These are phyloP conservation scores for Euptelea pleiosperma DNA, from an alignment of 164 flowering plant genomes.

Conservation along the genomic window DNA sequence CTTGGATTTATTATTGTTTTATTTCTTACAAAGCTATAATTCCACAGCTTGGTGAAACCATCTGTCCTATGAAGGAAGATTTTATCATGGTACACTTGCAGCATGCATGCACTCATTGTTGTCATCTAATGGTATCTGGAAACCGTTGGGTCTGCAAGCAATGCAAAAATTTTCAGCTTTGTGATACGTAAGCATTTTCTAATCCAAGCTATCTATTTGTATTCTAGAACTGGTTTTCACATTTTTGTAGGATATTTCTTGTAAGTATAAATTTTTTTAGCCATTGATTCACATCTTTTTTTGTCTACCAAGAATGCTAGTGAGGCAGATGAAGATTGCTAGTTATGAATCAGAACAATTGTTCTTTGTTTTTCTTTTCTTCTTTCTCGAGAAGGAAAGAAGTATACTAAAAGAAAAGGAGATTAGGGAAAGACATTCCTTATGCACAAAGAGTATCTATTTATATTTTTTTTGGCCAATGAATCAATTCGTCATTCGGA, in stretches of 20 bases:
- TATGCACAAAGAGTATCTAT: too few species aligned
- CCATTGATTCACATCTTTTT: neutral
- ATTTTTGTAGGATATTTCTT: neutral
- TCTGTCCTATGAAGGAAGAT: constrained; percentile 95
- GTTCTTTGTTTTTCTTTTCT: neutral
- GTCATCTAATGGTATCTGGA: constrained; percentile 79
- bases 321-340: neutral
- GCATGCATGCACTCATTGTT: constrained; percentile 86
- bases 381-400: too few species aligned
- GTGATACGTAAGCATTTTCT: constrained; percentile 69
- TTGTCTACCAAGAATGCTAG: too few species aligned
- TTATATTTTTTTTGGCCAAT: too few species aligned
- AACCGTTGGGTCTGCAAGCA: constrained; percentile 84
- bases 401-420: too few species aligned
- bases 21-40: neutral
- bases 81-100: constrained; percentile 99
- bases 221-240: neutral
- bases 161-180: constrained; percentile 89
- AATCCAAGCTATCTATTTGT: neutral
- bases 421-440: too few species aligned
- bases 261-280: neutral
- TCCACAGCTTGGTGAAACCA: constrained; percentile 92
- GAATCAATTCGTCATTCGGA: too few species aligned
- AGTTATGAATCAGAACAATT: neutral
- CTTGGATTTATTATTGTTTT: neutral